Percentiles rank a stretch among this genome's conserved stretches.
phyloP scores from a whole-genome alignment of 2,329 filamentous ascomycete genomes.

The Mariannaea elegans region DNA sequence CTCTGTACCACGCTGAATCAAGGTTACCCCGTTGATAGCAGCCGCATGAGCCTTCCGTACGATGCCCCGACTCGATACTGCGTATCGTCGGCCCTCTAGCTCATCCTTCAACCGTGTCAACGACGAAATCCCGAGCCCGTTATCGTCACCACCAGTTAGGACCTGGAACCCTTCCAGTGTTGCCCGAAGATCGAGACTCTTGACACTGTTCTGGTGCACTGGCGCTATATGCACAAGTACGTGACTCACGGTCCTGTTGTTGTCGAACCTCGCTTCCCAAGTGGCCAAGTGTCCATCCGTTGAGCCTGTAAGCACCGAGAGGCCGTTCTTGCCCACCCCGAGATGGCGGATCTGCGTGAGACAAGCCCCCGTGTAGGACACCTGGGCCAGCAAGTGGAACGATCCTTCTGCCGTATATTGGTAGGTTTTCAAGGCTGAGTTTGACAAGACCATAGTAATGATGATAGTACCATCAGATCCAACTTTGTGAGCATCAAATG shows the following conservation, averaged over 20 bases:
- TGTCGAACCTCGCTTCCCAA: constrained; percentile 39
- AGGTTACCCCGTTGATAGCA: constrained; percentile 68
- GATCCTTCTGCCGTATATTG: constrained; percentile 51
- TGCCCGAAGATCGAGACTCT: constrained; percentile 62
- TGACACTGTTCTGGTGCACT: constrained; percentile 85
- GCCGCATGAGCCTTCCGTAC: constrained; percentile 71
- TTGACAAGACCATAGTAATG: constrained; percentile 81
- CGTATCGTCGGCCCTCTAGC: constrained; percentile 31
- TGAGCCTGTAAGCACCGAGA: constrained; percentile 71
- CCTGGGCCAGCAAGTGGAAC: constrained; percentile 62
- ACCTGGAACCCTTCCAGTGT: constrained; percentile 56
- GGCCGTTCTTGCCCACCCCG: constrained; percentile 31
- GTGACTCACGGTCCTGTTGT: constrained; percentile 28
- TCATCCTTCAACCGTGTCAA: constrained; percentile 32
- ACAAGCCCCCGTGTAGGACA: constrained; percentile 76
- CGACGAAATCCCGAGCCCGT: constrained; percentile 71
- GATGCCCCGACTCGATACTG: constrained; percentile 36
- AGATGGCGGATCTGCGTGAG: constrained; percentile 71
- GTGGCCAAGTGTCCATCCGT: constrained; percentile 78
- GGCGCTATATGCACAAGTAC: constrained; percentile 46
- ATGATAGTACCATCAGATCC: constrained; percentile 53
- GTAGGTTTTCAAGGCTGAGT: constrained; percentile 77
- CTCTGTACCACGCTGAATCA: constrained; percentile 42
- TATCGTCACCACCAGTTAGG: constrained; percentile 88
- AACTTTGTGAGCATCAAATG: constrained; percentile 68